A percentile compares a stretch with the other conserved stretches of the same genome.
These are phyloP conservation scores for Colletotrichum costaricense DNA, from an alignment of 2,329 filamentous ascomycete genomes.

Conservation along the genomic window DNA sequence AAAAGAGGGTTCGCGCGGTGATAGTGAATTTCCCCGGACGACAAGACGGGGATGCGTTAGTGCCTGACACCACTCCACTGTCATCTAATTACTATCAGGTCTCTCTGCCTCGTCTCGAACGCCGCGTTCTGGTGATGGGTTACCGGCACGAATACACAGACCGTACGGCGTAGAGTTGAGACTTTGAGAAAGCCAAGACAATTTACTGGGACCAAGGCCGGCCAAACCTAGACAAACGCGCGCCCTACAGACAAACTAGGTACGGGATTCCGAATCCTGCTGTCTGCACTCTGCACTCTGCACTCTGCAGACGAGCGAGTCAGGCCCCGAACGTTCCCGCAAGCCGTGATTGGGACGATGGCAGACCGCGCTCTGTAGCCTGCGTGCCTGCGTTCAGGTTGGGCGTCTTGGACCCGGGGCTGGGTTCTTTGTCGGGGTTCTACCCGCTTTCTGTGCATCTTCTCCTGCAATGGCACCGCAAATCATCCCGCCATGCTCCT, in stretches of 20 bases:
- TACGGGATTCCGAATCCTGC: background rate
- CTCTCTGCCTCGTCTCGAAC: background rate
- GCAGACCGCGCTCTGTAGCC: constrained; percentile 6
- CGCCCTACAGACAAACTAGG: background rate
- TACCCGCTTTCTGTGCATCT: constrained; percentile 30
- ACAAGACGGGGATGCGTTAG: background rate
- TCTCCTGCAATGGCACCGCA: constrained; percentile 22
- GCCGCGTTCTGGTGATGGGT: background rate
- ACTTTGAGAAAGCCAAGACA: background rate
- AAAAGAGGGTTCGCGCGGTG: constrained; percentile 19
- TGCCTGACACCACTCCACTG: constrained; percentile 22
- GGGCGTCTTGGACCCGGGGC: background rate
- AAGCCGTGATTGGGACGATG: background rate
- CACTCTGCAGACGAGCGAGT: constrained; percentile 11
- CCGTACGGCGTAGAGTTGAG: background rate
- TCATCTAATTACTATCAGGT: constrained; percentile 18
- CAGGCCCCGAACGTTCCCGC: constrained; percentile 14
- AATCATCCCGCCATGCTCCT: constrained; percentile 16
- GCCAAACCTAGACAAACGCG: too few relatives aligned
- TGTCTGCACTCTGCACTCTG: constrained; percentile 9
- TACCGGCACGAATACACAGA: too few relatives aligned
- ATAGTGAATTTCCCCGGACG: constrained; percentile 25
- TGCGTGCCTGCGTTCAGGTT: too few relatives aligned
- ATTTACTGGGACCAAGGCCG: background rate
- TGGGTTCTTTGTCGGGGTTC: constrained; percentile 25